These are phyloP conservation scores for Phragmites australis DNA, from an alignment of 176 grass and related monocot genomes.

Conservation along the genomic window DNA sequence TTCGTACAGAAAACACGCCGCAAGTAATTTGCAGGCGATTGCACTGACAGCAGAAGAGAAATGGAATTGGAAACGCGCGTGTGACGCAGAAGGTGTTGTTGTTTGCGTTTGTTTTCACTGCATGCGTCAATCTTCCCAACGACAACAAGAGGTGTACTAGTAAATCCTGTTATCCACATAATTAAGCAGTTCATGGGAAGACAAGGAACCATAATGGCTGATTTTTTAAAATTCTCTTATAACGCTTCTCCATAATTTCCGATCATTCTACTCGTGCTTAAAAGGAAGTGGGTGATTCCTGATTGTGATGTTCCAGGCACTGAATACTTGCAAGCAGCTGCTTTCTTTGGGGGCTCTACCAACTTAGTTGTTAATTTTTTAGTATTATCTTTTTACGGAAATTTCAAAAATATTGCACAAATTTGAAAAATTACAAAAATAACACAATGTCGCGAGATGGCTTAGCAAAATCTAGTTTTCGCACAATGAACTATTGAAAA, in stretches of 20 bases:
- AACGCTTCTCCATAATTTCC: neutral
- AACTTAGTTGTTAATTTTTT: constrained; percentile 50
- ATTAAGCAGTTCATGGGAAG: neutral
- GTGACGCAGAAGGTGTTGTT: neutral
- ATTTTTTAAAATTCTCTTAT: neutral
- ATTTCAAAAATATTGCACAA: too few species aligned
- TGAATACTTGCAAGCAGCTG: constrained; percentile 38
- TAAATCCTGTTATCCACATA: too few species aligned
- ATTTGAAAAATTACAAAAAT: too few species aligned
- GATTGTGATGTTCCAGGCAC: constrained; percentile 29
- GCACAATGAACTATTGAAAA: too few species aligned
- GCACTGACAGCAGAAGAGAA: neutral
- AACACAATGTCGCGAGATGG: too few species aligned
- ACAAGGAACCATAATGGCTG: neutral
- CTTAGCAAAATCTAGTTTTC: too few species aligned
- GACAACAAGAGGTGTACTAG: neutral
- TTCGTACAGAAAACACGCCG: neutral
- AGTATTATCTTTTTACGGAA: too few species aligned
- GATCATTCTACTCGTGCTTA: neutral
- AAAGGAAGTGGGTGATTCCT: neutral
- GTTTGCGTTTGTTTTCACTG: neutral
- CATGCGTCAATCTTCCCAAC: neutral
- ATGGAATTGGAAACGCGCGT: neutral
- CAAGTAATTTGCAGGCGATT: neutral
- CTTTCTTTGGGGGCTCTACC: constrained; percentile 25